Evolutionary conservation across 2,329 filamentous ascomycete species (phyloP).

Genomic region (Cladosporium sp.): DNA sequence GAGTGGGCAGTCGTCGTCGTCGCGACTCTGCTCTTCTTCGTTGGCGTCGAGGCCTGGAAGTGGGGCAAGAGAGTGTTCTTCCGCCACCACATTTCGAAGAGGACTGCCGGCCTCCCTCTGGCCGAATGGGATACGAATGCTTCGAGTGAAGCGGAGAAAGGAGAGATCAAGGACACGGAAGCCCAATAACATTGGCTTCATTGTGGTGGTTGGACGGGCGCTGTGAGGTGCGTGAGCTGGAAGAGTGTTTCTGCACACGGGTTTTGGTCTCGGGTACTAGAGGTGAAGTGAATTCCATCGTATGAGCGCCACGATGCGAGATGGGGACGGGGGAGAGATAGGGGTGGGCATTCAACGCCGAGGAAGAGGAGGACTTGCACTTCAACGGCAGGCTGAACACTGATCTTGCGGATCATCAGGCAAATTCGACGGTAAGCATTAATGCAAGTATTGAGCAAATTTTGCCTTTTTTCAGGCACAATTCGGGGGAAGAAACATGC

Average conservation of each 20-base stretch:
- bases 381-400: not conserved
- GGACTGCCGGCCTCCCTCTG: constrained; percentile 25
- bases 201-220: not conserved
- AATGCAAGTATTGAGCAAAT: too few species aligned
- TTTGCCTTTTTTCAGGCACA: too few species aligned
- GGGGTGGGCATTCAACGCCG: not conserved
- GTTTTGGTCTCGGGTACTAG: not conserved
- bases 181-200: constrained; percentile 8
- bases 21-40: constrained; percentile 58
- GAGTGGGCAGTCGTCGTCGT: constrained; percentile 67
- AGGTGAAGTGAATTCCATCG: not conserved
- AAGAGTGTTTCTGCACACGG: too few species aligned
- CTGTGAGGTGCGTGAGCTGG: not conserved
- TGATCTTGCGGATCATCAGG: too few species aligned
- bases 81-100: not conserved
- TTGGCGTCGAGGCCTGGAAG: constrained; percentile 63
- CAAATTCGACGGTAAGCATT: too few species aligned
- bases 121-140: constrained; percentile 35
- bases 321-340: not conserved
- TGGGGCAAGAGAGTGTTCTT: constrained; percentile 53
- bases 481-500: too few species aligned
- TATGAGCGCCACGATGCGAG: not conserved
- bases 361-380: not conserved
- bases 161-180: not conserved
- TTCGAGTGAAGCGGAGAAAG: constrained; percentile 11